Evolutionary conservation across 495 filamentous ascomycete species (phyloP).

Genomic region (Penicillium malachiteum): DNA sequence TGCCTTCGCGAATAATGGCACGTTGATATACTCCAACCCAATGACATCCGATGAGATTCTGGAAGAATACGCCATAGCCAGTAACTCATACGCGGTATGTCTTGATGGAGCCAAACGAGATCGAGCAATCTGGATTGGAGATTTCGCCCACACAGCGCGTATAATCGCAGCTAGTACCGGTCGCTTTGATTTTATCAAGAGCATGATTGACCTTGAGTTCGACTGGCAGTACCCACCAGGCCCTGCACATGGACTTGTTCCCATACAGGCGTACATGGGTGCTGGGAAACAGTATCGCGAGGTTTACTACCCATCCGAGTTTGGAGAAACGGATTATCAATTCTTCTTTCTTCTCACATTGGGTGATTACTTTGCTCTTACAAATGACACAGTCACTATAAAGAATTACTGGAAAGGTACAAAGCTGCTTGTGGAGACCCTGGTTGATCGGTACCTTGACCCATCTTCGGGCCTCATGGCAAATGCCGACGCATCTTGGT

Average conservation of each 20-base stretch:
- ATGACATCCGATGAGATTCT: slow-evolving; percentile 21
- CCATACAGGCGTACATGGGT: slow-evolving; percentile 13
- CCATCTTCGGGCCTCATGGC: slow-evolving; percentile 19
- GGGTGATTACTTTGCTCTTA: slow-evolving; percentile 19
- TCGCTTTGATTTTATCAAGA: slow-evolving; percentile 21
- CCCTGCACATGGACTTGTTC: slow-evolving; percentile 11
- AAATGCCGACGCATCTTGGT: slow-evolving; percentile 8
- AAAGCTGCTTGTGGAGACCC: slow-evolving; percentile 13
- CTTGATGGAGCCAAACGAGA: slow-evolving; percentile 32
- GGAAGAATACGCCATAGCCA: slow-evolving; percentile 24
- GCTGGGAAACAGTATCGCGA: slow-evolving; percentile 6
- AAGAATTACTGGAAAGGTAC: slow-evolving; percentile 14
- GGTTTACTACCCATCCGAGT: slow-evolving; percentile 10
- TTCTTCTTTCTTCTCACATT: slow-evolving; percentile 20
- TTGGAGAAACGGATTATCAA: slow-evolving; percentile 29
- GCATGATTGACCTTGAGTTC: slow-evolving; percentile 12
- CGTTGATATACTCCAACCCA: slow-evolving; percentile 24
- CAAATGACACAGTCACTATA: slow-evolving; percentile 13
- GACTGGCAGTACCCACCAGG: slow-evolving; percentile 9
- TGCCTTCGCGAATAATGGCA: slow-evolving; percentile 27
- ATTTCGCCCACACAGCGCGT: slow-evolving; percentile 20
- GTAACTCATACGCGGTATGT: slow-evolving; percentile 23
- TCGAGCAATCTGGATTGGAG: slow-evolving; percentile 23
- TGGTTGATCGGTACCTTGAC: slow-evolving; percentile 18
- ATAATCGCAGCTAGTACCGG: slow-evolving; percentile 25